These are phyloP conservation scores for Hypericum androsaemum DNA, from an alignment of 345 rosid species.

Conservation along the genomic window DNA sequence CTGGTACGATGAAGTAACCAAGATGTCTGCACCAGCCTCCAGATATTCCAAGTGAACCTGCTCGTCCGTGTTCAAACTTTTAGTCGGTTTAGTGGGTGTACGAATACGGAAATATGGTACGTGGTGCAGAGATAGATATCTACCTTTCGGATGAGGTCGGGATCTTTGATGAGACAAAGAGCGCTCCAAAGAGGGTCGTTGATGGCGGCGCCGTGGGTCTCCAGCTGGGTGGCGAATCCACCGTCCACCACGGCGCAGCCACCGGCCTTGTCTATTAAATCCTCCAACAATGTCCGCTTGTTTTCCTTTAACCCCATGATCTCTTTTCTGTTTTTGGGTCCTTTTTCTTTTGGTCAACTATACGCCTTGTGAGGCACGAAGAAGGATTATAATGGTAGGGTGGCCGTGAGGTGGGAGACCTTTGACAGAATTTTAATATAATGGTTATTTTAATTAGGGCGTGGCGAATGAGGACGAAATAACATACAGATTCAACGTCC, in stretches of 20 bases:
- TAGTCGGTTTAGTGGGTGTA: no score
- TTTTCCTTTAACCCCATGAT: slow-evolving; percentile 40
- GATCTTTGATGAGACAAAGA: slow-evolving; percentile 62
- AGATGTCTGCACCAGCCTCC: slow-evolving; percentile 89
- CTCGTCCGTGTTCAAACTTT: neutral
- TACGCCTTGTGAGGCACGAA: neutral
- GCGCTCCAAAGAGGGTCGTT: slow-evolving; percentile 96
- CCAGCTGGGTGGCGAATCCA: slow-evolving; percentile 92
- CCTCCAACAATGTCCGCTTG: slow-evolving; percentile 40
- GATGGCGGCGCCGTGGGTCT: slow-evolving; percentile 69
- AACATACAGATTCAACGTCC: neutral
- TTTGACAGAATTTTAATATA: neutral
- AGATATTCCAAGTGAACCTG: slow-evolving; percentile 84
- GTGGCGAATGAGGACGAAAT: neutral
- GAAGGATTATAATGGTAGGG: neutral
- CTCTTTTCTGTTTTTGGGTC: neutral
- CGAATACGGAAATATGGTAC: neutral
- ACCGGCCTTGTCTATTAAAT: slow-evolving; percentile 54
- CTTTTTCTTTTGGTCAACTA: neutral
- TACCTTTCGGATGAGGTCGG: slow-evolving; percentile 62
- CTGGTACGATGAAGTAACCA: slow-evolving; percentile 92
- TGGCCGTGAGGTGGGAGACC: neutral
- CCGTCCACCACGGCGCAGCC: slow-evolving; percentile 94
- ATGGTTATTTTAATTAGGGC: neutral
- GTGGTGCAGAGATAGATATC: neutral